Percentiles rank a stretch among this genome's conserved stretches.
Evolutionary conservation across 768 basidiomycete genomes (phyloP).

Genomic region (Termitomyces sp.): DNA sequence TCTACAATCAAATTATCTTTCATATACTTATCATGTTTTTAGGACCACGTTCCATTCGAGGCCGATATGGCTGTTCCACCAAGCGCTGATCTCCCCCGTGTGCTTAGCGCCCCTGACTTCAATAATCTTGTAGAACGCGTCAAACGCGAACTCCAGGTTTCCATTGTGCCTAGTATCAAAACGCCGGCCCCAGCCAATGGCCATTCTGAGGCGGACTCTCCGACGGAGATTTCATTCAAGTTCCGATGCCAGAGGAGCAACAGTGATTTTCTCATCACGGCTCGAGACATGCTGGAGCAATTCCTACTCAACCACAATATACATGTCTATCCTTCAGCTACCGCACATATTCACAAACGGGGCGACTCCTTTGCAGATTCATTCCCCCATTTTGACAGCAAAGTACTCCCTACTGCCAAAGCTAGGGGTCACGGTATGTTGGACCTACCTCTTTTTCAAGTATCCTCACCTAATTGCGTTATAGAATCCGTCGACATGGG

Average conservation of each 20-base stretch:
- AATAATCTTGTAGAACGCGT: constrained; percentile 82
- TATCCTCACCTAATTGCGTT: constrained; percentile 1
- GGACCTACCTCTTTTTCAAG: constrained; percentile 3
- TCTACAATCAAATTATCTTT: neutral
- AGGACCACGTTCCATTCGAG: constrained; percentile 97
- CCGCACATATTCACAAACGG: constrained; percentile 78
- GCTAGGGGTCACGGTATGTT: constrained; percentile 59
- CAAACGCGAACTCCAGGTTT: constrained; percentile 92
- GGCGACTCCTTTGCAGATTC: constrained; percentile 94
- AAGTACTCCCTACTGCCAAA: constrained; percentile 79
- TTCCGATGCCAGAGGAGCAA: constrained; percentile 95
- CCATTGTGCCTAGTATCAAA: constrained; percentile 81
- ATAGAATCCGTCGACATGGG: constrained; percentile 77
- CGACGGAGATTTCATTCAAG: constrained; percentile 86
- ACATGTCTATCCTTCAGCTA: constrained; percentile 76
- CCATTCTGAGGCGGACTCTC: constrained; percentile 47
- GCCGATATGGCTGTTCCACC: constrained; percentile 92
- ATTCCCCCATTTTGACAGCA: constrained; percentile 96
- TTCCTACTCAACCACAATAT: constrained; percentile 84
- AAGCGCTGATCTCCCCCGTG: constrained; percentile 70
- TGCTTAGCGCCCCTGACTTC: constrained; percentile 82
- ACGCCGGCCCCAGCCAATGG: constrained; percentile 44
- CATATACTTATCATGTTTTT: constrained; percentile 9
- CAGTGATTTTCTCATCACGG: constrained; percentile 87
- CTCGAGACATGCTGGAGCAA: constrained; percentile 90